Conservation (phyloP, 2,329 filamentous ascomycete genomes). For the Aspergillus tanneri region DNA sequence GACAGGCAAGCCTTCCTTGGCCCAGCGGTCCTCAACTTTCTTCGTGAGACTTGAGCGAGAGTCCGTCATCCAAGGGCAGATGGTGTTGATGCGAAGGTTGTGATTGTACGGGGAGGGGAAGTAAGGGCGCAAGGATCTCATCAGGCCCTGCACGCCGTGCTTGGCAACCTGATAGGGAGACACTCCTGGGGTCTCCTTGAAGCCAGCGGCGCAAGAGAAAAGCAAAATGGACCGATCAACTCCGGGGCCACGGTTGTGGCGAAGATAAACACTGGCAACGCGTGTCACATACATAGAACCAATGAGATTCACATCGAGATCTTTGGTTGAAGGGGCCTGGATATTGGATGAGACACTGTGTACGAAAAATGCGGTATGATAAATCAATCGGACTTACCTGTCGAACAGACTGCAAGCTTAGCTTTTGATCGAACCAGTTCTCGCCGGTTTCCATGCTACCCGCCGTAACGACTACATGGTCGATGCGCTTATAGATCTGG, state of each 20-base stretch:
- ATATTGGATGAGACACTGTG: constrained; percentile 1
- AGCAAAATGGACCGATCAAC: constrained; percentile 46
- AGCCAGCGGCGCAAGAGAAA: constrained; percentile 49
- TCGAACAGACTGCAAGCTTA: constrained; percentile 46
- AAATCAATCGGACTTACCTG: constrained; percentile 27
- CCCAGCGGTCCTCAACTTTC: constrained; percentile 38
- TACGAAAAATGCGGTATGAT: neutral
- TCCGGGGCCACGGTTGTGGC: constrained; percentile 35
- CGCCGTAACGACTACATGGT: constrained; percentile 52
- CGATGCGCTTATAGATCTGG: constrained; percentile 47
- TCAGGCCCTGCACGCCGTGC: constrained; percentile 53
- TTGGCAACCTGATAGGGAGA: constrained; percentile 51
- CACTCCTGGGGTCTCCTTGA: constrained; percentile 50
- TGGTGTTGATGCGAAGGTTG: constrained; percentile 46
- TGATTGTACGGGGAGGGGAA: constrained; percentile 34
- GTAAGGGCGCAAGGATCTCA: constrained; percentile 46
- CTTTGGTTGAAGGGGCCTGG: constrained; percentile 36
- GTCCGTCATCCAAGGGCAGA: constrained; percentile 48
- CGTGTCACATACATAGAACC: constrained; percentile 50
- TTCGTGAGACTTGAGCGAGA: constrained; percentile 34
- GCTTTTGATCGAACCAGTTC: constrained; percentile 47
- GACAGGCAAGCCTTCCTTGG: constrained; percentile 39
- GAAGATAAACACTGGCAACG: constrained; percentile 52
- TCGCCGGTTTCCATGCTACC: constrained; percentile 45
- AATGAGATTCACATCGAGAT: constrained; percentile 50